phyloP scores from a whole-genome alignment of 2,329 filamentous ascomycete species.

The Colletotrichum sp. region DNA sequence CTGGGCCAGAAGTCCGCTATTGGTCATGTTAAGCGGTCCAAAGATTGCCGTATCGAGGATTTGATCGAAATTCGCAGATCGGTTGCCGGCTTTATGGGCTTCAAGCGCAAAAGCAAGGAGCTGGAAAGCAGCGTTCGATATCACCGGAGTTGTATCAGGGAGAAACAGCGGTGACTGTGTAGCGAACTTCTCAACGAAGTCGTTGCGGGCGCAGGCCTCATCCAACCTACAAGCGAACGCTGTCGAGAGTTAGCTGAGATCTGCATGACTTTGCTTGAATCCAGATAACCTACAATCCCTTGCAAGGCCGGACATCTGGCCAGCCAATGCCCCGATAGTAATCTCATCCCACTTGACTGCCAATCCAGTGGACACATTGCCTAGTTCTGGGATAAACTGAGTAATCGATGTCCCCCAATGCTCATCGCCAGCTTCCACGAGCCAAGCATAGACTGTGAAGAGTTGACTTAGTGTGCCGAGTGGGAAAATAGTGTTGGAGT shows the following conservation, averaged over 20 bases:
- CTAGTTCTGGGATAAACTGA: slow-evolving; percentile 30
- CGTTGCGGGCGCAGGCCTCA: slow-evolving; percentile 9
- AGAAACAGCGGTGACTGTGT: slow-evolving; percentile 21
- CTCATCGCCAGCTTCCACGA: slow-evolving; percentile 29
- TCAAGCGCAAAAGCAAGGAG: slow-evolving; percentile 27
- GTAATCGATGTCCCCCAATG: slow-evolving; percentile 33
- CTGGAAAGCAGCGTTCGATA: slow-evolving; percentile 30
- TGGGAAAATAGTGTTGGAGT: slow-evolving; percentile 28
- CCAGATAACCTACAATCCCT: slow-evolving; percentile 19
- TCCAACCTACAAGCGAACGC: slow-evolving; percentile 20
- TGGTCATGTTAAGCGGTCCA: slow-evolving; percentile 23
- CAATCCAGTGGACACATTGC: not conserved
- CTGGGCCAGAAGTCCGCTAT: slow-evolving; percentile 10
- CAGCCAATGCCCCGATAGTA: slow-evolving; percentile 26
- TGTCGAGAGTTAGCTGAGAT: not conserved
- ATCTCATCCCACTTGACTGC: slow-evolving; percentile 25
- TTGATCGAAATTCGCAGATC: not conserved
- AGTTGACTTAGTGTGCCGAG: slow-evolving; percentile 35
- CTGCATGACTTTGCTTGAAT: not conserved
- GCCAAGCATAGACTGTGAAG: slow-evolving; percentile 37
- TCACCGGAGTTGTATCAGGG: slow-evolving; percentile 27
- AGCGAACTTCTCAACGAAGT: slow-evolving; percentile 21
- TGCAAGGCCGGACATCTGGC: slow-evolving; percentile 28
- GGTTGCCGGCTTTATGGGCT: not conserved
- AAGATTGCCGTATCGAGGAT: slow-evolving; percentile 13